Base-by-base conservation (phyloP, 768 basidiomycete genomes). In the Macrolepiota dolichaula region DNA sequence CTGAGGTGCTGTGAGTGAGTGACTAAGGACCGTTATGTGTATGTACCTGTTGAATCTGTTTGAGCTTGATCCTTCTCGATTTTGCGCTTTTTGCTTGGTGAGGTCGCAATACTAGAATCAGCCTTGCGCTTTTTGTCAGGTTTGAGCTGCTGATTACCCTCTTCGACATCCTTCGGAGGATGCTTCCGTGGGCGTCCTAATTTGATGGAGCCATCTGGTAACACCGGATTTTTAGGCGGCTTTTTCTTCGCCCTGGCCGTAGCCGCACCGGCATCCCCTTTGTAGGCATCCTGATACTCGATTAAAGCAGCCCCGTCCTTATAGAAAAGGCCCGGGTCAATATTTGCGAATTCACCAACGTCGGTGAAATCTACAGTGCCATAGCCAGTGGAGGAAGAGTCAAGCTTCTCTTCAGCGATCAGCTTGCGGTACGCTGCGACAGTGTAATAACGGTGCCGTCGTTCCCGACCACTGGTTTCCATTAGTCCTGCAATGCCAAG, bases 381-480 rank as follows among this genome's bases (percentile, higher is more conserved):
- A 63, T 80, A 79, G 2, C 77, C 76, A 4, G 76, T 74, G 44
- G 74, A 71, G 3, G 73, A 66, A 56, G 82, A 79, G 66, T 88
- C 84, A 25, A 94, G 78, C 7, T 83, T 81, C 71, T 94, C 91
- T 49, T 79, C 77, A 1, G 77, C 74, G 51, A 94, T 81, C 35
- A 92, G 77, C 32, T 77, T 71, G 32, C 77, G 81, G 72, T 91
- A 96, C 32, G 86, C 84, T 1, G 82, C 79, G 47, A 89, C 71
- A 0, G 92, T 91, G 75, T 85, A 95, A 69, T 93, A 93, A 63
- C 93, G 82, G 70, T 93, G 85, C 24, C 93, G 88, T 29, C 94
- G 87, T 74, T 98, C 92, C 37, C 94, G 85, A 4, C 92, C 92
- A 63, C 81, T 79, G 0, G 85, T 92, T 73, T 97, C 96, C 81